These are phyloP conservation scores for Fraxinus angustifolia DNA, from an alignment of 305 asterid species.

Conservation along the genomic window DNA sequence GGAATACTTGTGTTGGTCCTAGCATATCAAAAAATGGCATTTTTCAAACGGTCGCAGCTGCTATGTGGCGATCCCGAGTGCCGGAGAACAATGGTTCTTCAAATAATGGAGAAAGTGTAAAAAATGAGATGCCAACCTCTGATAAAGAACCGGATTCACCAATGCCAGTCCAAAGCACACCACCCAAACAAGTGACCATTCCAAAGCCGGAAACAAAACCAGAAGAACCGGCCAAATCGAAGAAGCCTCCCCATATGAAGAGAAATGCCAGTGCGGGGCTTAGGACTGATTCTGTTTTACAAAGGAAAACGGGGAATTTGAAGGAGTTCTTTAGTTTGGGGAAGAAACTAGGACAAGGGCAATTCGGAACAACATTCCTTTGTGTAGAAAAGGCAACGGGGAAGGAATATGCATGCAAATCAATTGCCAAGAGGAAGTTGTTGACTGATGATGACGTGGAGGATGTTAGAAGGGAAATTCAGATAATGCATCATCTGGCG, in stretches of 20 bases:
- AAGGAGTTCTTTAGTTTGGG: constrained; percentile 58
- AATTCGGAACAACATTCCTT: constrained; percentile 61
- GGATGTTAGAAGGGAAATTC: constrained; percentile 74
- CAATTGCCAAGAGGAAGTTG: constrained; percentile 71
- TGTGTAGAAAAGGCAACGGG: constrained; percentile 56
- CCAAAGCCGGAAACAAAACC: constrained; percentile 36
- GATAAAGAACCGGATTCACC: constrained; percentile 31
- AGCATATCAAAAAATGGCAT: constrained; percentile 43
- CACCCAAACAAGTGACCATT: constrained; percentile 53
- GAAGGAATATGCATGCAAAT: constrained; percentile 60
- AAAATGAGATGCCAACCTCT: constrained; percentile 26
- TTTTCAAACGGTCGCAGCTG: constrained; percentile 58
- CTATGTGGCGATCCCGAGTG: constrained; percentile 56
- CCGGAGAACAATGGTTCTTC: constrained; percentile 33
- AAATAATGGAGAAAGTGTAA: constrained; percentile 33
- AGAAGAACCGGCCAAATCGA: constrained; percentile 25
- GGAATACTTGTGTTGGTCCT: constrained; percentile 72
- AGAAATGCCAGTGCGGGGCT: constrained; percentile 68
- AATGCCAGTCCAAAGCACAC: constrained; percentile 45
- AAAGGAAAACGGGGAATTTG: constrained; percentile 51
- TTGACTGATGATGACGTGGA: constrained; percentile 66
- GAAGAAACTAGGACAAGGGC: constrained; percentile 74
- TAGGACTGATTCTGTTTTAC: constrained; percentile 54
- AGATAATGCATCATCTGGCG: constrained; percentile 69
- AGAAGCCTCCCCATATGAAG: constrained; percentile 46